A percentile compares a stretch with the other conserved stretches of the same genome.
phyloP scores from a whole-genome alignment of 495 filamentous ascomycete genomes.

The Talaromyces thailandensis region DNA sequence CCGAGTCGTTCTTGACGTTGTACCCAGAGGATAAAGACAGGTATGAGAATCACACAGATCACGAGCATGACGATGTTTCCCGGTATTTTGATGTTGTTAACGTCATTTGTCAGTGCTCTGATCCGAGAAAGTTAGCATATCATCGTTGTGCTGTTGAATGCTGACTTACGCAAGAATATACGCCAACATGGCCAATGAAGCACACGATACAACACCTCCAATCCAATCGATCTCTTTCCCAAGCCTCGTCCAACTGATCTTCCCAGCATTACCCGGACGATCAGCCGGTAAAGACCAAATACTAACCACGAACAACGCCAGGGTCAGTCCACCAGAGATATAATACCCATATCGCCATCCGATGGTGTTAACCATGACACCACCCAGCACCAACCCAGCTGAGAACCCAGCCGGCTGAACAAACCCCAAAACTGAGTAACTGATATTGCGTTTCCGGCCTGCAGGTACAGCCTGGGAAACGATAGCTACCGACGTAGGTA shows the following conservation, averaged over 20 bases:
- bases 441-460: conserved; percentile 40
- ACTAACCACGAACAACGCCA: conserved; percentile 24
- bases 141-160: background rate
- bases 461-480: conserved; percentile 31
- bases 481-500: conserved; percentile 43
- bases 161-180: conserved; percentile 37
- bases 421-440: conserved; percentile 40
- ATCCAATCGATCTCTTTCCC: conserved; percentile 42
- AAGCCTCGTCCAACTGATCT: conserved; percentile 9
- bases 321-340: conserved; percentile 27
- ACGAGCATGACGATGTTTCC: conserved; percentile 32
- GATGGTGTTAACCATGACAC: conserved; percentile 36
- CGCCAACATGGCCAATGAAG: conserved; percentile 33
- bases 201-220: conserved; percentile 31
- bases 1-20: conserved; percentile 26
- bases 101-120: conserved; percentile 29
- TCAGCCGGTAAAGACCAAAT: conserved; percentile 28
- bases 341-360: conserved; percentile 45
- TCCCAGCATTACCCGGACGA: conserved; percentile 9
- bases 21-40: conserved; percentile 41
- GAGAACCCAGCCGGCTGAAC: conserved; percentile 45
- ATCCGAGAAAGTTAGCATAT: background rate
- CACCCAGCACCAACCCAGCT: conserved; percentile 44
- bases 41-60: conserved; percentile 26
- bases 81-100: conserved; percentile 23